phyloP scores from a whole-genome alignment of 805 yeast species.

The Tetrapisispora arboricola region DNA sequence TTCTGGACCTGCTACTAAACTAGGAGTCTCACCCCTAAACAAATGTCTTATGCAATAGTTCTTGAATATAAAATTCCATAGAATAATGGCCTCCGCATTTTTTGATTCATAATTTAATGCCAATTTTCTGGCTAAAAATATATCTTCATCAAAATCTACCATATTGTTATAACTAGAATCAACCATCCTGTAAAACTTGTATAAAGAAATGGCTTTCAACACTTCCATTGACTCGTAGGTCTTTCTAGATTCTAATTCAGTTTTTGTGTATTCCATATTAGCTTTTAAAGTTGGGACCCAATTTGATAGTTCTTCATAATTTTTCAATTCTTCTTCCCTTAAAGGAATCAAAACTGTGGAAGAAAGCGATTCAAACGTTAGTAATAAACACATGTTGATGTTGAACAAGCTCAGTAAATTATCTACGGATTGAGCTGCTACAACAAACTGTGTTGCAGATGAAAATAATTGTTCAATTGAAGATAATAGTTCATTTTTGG shows the following conservation, averaged over 20 bases:
- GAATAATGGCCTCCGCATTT: constrained; percentile 14
- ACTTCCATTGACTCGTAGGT: constrained; percentile 12
- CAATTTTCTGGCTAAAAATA: constrained; percentile 19
- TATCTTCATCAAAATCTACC: constrained; percentile 24
- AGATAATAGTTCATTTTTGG: constrained; percentile 12
- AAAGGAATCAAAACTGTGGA: constrained; percentile 24
- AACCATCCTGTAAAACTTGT: constrained; percentile 17
- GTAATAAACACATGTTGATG: constrained; percentile 15
- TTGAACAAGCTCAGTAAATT: constrained; percentile 17
- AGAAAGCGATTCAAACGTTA: constrained; percentile 20
- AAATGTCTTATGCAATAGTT: constrained; percentile 25
- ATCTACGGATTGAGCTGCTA: constrained; percentile 11
- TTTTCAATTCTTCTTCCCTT: constrained; percentile 16
- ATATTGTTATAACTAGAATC: constrained; percentile 2
- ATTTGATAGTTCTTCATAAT: constrained; percentile 12
- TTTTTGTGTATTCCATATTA: constrained; percentile 14
- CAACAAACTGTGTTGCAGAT: constrained; percentile 12
- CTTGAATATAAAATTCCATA: constrained; percentile 25
- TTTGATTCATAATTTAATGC: constrained; percentile 21
- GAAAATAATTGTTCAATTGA: constrained; percentile 17
- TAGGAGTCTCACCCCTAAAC: constrained; percentile 23
- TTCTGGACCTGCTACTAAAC: constrained; percentile 11
- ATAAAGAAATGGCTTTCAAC: constrained; percentile 15
- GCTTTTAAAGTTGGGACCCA: constrained; percentile 12
- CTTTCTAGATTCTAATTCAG: constrained; percentile 17